phyloP scores from a whole-genome alignment of 1,284 basidiomycete genomes.

The Heliocybe sulcata region DNA sequence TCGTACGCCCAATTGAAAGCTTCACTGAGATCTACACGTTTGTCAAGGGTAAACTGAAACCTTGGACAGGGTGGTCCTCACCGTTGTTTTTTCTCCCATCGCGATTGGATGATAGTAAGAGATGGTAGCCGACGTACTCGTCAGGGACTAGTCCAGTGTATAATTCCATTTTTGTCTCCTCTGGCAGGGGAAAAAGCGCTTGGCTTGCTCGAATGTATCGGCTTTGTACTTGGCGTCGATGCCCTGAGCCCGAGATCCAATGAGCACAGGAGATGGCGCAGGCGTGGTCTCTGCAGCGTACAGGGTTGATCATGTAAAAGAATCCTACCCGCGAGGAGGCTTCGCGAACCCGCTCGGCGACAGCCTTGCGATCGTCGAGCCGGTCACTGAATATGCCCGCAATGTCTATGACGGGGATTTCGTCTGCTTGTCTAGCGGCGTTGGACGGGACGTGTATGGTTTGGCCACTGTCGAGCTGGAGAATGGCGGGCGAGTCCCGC shows the following conservation, averaged over 20 bases:
- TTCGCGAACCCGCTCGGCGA: neutral
- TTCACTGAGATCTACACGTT: conserved; percentile 71
- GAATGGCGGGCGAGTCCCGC: neutral
- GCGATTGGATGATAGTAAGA: conserved; percentile 52
- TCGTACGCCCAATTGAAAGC: conserved; percentile 81
- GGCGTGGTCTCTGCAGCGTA: neutral
- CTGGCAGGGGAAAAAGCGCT: conserved; percentile 52
- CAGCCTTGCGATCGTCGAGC: neutral
- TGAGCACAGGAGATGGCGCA: neutral
- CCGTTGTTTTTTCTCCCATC: conserved; percentile 40
- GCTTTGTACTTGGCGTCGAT: neutral
- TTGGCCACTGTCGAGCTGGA: neutral
- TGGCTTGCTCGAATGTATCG: neutral
- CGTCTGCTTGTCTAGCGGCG: neutral
- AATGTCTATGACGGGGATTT: neutral
- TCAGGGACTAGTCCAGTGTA: conserved; percentile 9
- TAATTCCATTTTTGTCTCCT: conserved; percentile 54
- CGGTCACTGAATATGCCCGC: neutral
- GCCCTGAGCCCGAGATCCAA: neutral
- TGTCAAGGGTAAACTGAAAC: conserved; percentile 7
- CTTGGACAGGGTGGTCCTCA: neutral
- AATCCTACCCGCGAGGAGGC: neutral
- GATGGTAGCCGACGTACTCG: conserved; percentile 69
- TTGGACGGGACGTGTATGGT: neutral
- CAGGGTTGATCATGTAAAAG: neutral